A percentile compares a stretch with the other conserved stretches of the same genome.
Conservation (phyloP, 768 basidiomycete species). For the Boletus reticulatus region DNA sequence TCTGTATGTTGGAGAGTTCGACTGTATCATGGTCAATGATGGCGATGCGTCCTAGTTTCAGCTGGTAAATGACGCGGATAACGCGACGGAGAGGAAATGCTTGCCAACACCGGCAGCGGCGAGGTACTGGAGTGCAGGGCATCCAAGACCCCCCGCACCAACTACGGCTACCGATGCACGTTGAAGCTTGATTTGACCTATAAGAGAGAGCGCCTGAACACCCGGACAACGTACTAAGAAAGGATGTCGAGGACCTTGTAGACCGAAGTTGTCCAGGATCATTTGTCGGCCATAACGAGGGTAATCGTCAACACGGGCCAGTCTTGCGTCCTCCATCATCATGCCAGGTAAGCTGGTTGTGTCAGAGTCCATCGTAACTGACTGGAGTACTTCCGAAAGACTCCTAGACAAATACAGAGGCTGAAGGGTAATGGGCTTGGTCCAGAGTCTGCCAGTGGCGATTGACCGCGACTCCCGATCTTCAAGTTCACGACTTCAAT, state of each 20-base stretch:
- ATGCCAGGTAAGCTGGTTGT: neutral
- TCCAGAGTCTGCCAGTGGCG: too few relatives aligned
- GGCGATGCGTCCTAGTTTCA: conserved; percentile 67
- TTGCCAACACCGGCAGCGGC: conserved; percentile 89
- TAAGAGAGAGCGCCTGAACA: conserved; percentile 29
- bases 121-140: conserved; percentile 93
- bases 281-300: conserved; percentile 94
- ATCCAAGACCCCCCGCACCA: conserved; percentile 95
- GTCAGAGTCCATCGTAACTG: neutral
- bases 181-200: conserved; percentile 84
- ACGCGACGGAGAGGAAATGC: conserved; percentile 22
- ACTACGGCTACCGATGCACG: conserved; percentile 78
- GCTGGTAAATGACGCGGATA: conserved; percentile 4
- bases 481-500: too few relatives aligned
- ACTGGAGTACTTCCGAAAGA: too few relatives aligned
- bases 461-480: too few relatives aligned
- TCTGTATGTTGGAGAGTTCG: conserved; percentile 85
- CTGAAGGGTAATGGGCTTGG: too few relatives aligned
- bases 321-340: conserved; percentile 15
- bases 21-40: conserved; percentile 90
- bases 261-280: conserved; percentile 87
- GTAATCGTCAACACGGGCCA: conserved; percentile 66
- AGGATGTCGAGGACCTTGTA: conserved; percentile 55
- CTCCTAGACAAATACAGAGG: too few relatives aligned
- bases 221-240: neutral